Evolutionary conservation across 148 eudicot genomes (phyloP).

Genomic region (Salicornia ramosissima): DNA sequence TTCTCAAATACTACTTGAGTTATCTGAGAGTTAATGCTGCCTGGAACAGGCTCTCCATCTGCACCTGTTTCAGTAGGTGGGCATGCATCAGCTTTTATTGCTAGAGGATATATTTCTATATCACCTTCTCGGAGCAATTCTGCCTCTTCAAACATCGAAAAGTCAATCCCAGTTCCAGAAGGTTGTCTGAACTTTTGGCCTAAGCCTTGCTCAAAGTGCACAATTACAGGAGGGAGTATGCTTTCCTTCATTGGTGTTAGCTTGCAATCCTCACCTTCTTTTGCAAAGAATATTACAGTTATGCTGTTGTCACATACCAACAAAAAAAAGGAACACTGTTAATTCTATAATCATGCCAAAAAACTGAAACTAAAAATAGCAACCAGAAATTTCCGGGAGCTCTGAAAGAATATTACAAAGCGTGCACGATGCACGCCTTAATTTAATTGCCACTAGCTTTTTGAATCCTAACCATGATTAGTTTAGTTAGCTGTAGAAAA

Average conservation of each 20-base stretch:
- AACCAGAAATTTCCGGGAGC: not conserved
- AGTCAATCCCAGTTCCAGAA: slow-evolving; percentile 83
- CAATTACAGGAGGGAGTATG: slow-evolving; percentile 58
- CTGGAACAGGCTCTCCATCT: slow-evolving; percentile 40
- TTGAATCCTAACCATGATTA: too few species aligned
- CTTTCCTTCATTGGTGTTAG: slow-evolving; percentile 69
- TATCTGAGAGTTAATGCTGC: slow-evolving; percentile 69
- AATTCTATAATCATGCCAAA: slow-evolving; percentile 5
- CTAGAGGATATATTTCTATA: slow-evolving; percentile 59
- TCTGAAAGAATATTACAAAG: not conserved
- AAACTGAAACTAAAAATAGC: too few species aligned
- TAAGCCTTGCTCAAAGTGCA: slow-evolving; percentile 72
- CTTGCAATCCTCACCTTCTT: slow-evolving; percentile 65
- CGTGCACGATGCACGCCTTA: not conserved
- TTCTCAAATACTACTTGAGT: slow-evolving; percentile 84
- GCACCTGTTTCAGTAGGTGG: slow-evolving; percentile 37
- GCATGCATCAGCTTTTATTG: slow-evolving; percentile 77
- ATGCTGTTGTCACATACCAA: slow-evolving; percentile 40
- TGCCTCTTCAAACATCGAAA: slow-evolving; percentile 64
- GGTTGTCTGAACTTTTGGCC: slow-evolving; percentile 86
- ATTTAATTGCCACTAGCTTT: not conserved
- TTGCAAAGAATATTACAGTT: slow-evolving; percentile 59
- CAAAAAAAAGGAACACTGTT: not conserved
- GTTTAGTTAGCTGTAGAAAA: too few species aligned
- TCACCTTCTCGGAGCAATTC: slow-evolving; percentile 58